Conservation (phyloP, 805 yeast genomes). For the Sugiyamaella valdiviana region DNA sequence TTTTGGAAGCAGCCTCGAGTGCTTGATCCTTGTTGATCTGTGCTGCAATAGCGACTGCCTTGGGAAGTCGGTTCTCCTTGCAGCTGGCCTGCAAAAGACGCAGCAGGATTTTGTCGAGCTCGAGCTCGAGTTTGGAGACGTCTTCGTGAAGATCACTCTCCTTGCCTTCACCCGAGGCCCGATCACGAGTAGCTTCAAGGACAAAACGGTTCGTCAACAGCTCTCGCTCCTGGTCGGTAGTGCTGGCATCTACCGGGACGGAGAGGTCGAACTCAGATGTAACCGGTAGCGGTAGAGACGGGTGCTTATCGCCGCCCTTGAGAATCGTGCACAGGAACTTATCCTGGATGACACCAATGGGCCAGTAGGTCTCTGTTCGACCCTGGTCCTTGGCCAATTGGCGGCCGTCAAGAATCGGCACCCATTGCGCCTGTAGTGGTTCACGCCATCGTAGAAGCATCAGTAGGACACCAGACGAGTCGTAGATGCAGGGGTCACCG, state of each 20-base stretch:
- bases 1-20: constrained; percentile 72
- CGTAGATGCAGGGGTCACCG: constrained; percentile 88
- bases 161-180: constrained; percentile 26
- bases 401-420: constrained; percentile 66
- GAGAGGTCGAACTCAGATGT: constrained; percentile 71
- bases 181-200: constrained; percentile 22
- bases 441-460: constrained; percentile 75
- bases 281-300: constrained; percentile 77
- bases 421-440: constrained; percentile 73
- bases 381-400: constrained; percentile 40
- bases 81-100: constrained; percentile 72
- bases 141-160: constrained; percentile 25
- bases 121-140: constrained; percentile 46
- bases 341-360: constrained; percentile 69
- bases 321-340: constrained; percentile 68
- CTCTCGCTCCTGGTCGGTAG: constrained; percentile 19
- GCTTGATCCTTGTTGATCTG: constrained; percentile 74
- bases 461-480: constrained; percentile 65
- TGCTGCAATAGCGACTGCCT: constrained; percentile 63
- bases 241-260: constrained; percentile 48
- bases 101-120: constrained; percentile 71
- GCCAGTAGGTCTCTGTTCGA: constrained; percentile 73
- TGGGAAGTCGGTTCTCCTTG: constrained; percentile 52
- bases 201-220: constrained; percentile 25
- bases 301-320: constrained; percentile 60